Percentiles rank a stretch among this genome's conserved stretches.
phyloP scores from a whole-genome alignment of 2,329 filamentous ascomycete genomes.

The Sarocladium kiliense region DNA sequence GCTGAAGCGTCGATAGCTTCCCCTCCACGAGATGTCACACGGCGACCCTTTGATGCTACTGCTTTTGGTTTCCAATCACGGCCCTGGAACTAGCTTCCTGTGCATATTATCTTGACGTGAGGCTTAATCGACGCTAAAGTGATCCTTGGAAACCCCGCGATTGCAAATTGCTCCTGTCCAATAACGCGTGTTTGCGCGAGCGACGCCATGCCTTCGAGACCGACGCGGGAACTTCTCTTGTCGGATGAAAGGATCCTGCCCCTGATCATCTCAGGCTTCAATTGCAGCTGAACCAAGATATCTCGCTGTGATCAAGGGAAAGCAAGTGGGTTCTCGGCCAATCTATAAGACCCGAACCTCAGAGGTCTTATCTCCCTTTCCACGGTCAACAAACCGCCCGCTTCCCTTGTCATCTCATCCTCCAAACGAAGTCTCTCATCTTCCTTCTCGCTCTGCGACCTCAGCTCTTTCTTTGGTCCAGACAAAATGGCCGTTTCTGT shows the following conservation, averaged over 20 bases:
- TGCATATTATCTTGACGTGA: not conserved
- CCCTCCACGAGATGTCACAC: not conserved
- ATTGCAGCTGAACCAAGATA: too few species aligned
- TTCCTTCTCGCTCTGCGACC: too few species aligned
- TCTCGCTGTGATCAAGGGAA: too few species aligned
- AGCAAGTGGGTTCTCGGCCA: too few species aligned
- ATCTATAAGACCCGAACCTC: not conserved
- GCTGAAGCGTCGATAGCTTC: not conserved
- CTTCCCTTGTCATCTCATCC: not conserved
- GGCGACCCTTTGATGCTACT: too few species aligned
- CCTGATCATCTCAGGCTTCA: too few species aligned
- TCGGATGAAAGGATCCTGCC: too few species aligned
- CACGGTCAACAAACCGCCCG: too few species aligned
- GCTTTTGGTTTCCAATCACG: not conserved
- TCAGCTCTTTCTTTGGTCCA: not conserved
- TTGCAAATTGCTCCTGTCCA: not conserved
- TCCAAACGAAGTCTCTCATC: not conserved
- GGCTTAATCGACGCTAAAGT: not conserved
- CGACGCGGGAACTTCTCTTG: not conserved
- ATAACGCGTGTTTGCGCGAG: slow-evolving; percentile 1
- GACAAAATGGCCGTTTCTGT: slow-evolving; percentile 1
- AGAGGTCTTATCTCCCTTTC: not conserved
- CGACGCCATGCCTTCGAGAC: not conserved
- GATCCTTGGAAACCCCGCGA: not conserved
- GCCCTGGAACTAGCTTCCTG: not conserved